Base-by-base conservation (phyloP, 192 early-diverging fungal genomes). In the Kappamyces sp. region DNA sequence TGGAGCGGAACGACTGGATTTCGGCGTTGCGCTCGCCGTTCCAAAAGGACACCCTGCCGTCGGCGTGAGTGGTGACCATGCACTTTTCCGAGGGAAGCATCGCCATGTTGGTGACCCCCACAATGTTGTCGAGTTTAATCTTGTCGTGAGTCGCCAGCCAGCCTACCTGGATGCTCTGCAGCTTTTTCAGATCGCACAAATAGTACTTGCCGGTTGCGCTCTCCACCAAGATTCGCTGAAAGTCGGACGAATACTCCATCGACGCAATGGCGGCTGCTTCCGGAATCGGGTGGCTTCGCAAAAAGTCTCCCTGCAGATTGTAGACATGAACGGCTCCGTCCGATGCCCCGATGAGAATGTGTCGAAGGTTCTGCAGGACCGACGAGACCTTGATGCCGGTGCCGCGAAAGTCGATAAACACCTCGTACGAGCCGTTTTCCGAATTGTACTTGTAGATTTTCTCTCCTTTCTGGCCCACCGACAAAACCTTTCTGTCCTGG, bases 161-260 rank as follows among this genome's bases (percentile, higher is more conserved):
- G 22, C 22, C 22, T 22, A 22, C 22, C 22, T 22, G 22, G 22
- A 22, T 22, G 22, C 22, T 22, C 22, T 22, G 22, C 22, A 22
- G 22, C 5, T 34, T 55, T 55, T 5, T 15, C 30, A 74, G 33
- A 8, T 62, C 47, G 59, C 62, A 64, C 5, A 49, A 33, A 37
- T 54, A 61, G 29, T 72, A 36, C 8, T 47, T 48, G 35, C 55
- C 39, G 46, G 69, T 60, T 7, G 12, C 37, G 39, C 59, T 43
- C 29, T 61, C 45, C 14, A 79, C 47, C 8, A 62, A 7, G 8
- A 76, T 32, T 7, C 51, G 45, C 5, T 46, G 35, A 41, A 71
- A 81, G 45, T 70, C 65, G 1, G 79, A 75, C 1, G 75, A 75
- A 47, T 66, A 64, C n/a, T 33, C 41, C 12, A 80, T 41, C 7